phyloP scores from a whole-genome alignment of 2,329 filamentous ascomycete genomes.

The Aspergillus carbonarius region DNA sequence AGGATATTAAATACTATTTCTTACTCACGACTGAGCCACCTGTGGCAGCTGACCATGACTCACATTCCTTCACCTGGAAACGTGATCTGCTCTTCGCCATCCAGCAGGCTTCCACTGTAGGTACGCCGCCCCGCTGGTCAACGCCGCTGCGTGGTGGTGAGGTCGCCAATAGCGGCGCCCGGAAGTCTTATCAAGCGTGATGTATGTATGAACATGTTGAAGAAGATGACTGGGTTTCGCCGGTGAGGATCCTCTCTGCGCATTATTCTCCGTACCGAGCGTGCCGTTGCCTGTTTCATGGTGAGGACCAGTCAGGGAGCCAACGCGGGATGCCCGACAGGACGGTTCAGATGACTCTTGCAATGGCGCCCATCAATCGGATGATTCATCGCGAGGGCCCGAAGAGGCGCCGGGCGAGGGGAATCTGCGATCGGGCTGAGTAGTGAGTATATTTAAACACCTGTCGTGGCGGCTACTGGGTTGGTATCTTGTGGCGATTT shows the following conservation, averaged over 20 bases:
- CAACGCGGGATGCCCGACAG: slow-evolving; percentile 1
- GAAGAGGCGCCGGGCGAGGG: neutral
- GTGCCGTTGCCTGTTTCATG: slow-evolving; percentile 2
- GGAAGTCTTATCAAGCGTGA: slow-evolving; percentile 6
- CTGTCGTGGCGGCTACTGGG: neutral
- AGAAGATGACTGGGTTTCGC: neutral
- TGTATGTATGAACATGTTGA: slow-evolving; percentile 8
- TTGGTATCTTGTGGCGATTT: neutral
- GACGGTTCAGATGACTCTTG: slow-evolving; percentile 5
- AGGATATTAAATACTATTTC: neutral
- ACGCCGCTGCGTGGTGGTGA: neutral
- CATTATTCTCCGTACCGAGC: neutral
- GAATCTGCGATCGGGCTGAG: neutral
- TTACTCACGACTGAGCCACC: slow-evolving; percentile 5
- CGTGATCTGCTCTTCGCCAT: neutral
- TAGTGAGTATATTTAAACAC: neutral
- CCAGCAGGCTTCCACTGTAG: slow-evolving; percentile 4
- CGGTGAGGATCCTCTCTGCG: neutral
- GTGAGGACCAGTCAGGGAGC: neutral
- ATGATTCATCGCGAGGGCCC: neutral
- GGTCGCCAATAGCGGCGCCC: neutral
- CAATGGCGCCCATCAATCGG: neutral
- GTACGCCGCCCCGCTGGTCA: neutral
- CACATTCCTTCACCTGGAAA: neutral
- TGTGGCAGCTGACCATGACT: slow-evolving; percentile 6